Conservation (phyloP, 192 early-diverging fungal species). For the Linnemannia exigua region DNA sequence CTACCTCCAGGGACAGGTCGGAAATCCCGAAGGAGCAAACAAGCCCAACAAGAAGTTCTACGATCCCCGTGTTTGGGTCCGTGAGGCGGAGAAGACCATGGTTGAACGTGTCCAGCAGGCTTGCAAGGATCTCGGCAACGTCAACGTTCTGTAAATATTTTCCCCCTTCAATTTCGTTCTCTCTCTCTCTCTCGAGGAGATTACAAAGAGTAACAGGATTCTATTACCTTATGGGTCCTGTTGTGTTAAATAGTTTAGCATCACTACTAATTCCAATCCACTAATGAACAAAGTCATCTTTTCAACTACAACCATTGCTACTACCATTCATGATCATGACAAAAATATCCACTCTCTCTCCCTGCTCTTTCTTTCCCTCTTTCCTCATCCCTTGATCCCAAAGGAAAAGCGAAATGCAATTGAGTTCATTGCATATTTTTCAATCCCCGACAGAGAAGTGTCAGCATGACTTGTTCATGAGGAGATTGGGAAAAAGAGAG, state of each 20-base stretch:
- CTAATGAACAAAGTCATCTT: neutral
- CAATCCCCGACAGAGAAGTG: neutral
- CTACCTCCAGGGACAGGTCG: constrained; percentile 91
- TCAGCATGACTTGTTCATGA: neutral
- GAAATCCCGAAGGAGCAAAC: constrained; percentile 93
- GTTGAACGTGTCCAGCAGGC: constrained; percentile 83
- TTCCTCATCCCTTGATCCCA: no score
- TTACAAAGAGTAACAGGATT: neutral
- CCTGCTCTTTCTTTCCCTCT: no score
- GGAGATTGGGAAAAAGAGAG: neutral
- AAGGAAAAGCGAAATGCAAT: neutral
- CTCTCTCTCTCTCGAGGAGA: neutral
- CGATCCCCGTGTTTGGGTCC: constrained; percentile 93
- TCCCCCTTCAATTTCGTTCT: neutral
- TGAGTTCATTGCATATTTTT: neutral
- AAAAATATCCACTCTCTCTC: no score
- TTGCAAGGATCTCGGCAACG: constrained; percentile 83
- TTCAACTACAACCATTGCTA: neutral
- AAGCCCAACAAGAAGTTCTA: constrained; percentile 99
- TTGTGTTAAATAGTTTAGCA: constrained; percentile 7
- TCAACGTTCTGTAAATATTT: constrained; percentile 67
- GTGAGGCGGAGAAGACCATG: constrained; percentile 91
- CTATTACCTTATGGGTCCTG: neutral
- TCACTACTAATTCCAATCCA: neutral
- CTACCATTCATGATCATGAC: no score